These are phyloP conservation scores for Phytophthora ramorum DNA, from an alignment of 352 stramenopile genomes.

Conservation along the genomic window DNA sequence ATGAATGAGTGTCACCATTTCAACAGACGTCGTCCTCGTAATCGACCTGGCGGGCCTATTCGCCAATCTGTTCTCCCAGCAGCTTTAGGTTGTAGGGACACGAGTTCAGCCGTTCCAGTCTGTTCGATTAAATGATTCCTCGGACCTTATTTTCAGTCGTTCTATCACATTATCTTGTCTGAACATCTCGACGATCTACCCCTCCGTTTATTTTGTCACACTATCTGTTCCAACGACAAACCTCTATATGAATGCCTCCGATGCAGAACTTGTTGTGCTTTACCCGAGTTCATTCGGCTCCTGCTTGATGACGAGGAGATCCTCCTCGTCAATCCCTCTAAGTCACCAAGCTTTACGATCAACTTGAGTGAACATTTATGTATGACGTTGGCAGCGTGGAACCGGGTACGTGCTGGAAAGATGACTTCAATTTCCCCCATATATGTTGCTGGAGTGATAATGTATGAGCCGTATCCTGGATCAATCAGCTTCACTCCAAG, in stretches of 20 bases:
- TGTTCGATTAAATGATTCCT: neutral
- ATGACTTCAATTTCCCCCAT: neutral
- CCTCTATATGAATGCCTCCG: constrained; percentile 13
- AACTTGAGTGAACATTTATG: neutral
- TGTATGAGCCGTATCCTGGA: neutral
- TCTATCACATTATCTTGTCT: neutral
- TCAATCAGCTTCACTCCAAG: neutral
- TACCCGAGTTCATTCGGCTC: constrained; percentile 17
- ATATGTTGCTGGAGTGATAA: neutral
- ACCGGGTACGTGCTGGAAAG: neutral
- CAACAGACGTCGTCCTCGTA: constrained; percentile 3
- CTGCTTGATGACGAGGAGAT: constrained; percentile 12
- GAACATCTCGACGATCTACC: neutral
- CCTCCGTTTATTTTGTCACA: neutral
- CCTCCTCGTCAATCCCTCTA: neutral
- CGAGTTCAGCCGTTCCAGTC: neutral
- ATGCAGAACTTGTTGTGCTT: neutral
- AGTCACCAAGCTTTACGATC: neutral
- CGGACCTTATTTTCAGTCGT: neutral
- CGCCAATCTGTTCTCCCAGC: constrained; percentile 20
- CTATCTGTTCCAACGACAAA: neutral
- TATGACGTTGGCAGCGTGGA: neutral
- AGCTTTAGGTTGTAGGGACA: neutral
- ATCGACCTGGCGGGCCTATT: constrained; percentile 27
- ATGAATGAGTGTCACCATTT: constrained; percentile 18